Conservation (phyloP, 495 filamentous ascomycete genomes). For the Parmelia sp. region DNA sequence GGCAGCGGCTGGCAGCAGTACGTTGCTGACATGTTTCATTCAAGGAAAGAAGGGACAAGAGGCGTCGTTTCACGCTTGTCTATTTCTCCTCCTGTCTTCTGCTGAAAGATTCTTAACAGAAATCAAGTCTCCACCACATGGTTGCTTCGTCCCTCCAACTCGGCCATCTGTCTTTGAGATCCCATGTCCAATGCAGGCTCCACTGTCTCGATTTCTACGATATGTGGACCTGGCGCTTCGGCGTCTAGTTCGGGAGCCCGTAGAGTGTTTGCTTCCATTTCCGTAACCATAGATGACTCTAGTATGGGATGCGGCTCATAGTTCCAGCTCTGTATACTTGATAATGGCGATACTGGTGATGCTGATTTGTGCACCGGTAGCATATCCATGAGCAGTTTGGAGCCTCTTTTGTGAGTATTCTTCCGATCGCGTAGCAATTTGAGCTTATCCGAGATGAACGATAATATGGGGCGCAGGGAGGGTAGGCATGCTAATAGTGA, state of each 20-base stretch:
- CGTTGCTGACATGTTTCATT: too few relatives aligned
- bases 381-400: background rate
- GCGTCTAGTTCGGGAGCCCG: background rate
- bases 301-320: background rate
- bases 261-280: background rate
- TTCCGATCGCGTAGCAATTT: too few relatives aligned
- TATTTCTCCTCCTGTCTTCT: too few relatives aligned
- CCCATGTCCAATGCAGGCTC: background rate
- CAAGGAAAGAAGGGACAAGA: too few relatives aligned
- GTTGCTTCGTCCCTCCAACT: background rate
- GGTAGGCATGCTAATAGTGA: too few relatives aligned
- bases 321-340: background rate
- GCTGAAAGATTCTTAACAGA: too few relatives aligned
- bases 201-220: background rate
- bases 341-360: background rate
- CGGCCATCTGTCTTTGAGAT: background rate
- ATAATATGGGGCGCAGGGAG: background rate
- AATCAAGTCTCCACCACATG: too few relatives aligned
- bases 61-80: too few relatives aligned
- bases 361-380: background rate
- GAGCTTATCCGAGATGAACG: background rate
- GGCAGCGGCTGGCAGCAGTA: too few relatives aligned
- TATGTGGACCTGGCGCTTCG: background rate
- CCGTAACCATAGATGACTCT: background rate
- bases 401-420: background rate